phyloP scores from a whole-genome alignment of 139 green algal genomes.

The Picochlorum costavermella region DNA sequence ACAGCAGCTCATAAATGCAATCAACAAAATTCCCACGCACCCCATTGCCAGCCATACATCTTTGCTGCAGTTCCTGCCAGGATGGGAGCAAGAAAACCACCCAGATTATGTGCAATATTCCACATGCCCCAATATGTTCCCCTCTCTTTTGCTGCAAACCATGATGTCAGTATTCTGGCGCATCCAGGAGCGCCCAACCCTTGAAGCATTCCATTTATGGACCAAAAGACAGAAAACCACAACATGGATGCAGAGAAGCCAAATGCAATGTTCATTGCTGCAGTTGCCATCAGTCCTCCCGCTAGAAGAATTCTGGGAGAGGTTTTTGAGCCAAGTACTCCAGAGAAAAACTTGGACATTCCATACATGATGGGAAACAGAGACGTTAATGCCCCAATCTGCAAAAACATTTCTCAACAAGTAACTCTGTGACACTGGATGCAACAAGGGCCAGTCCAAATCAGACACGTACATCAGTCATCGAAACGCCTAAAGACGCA shows the following conservation, averaged over 20 bases:
- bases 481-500: slow-evolving; percentile 63
- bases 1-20: background rate
- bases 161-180: slow-evolving; percentile 91
- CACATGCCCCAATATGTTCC: slow-evolving; percentile 88
- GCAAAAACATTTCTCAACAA: background rate
- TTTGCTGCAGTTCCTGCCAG: slow-evolving; percentile 79
- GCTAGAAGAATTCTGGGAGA: slow-evolving; percentile 76
- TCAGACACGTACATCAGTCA: slow-evolving; percentile 39
- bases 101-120: slow-evolving; percentile 95
- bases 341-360: slow-evolving; percentile 79
- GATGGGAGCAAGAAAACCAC: slow-evolving; percentile 85
- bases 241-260: slow-evolving; percentile 67
- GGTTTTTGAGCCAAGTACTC: slow-evolving; percentile 75
- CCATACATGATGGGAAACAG: slow-evolving; percentile 90
- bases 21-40: background rate
- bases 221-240: slow-evolving; percentile 83
- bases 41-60: slow-evolving; percentile 60
- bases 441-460: background rate
- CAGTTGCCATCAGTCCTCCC: slow-evolving; percentile 77
- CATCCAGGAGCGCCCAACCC: slow-evolving; percentile 88
- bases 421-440: background rate
- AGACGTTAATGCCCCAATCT: slow-evolving; percentile 84
- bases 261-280: slow-evolving; percentile 82
- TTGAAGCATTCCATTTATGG: slow-evolving; percentile 84
- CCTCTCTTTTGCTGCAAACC: slow-evolving; percentile 74